phyloP scores from a whole-genome alignment of 371 early-diverging fungal species.

The Globomyces sp. region DNA sequence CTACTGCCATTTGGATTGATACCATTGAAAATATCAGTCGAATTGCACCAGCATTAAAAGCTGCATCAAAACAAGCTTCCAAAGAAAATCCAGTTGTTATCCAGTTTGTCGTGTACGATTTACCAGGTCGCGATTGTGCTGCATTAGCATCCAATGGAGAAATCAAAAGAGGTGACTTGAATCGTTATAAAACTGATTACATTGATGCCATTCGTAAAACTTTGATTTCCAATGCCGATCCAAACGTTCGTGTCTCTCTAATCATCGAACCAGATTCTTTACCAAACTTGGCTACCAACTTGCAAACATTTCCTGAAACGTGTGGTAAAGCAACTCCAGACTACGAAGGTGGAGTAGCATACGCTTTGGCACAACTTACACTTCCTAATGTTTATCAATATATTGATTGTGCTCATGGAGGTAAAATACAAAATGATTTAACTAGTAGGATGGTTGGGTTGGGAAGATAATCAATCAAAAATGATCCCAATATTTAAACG shows the following conservation, averaged over 20 bases:
- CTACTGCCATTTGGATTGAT: conserved; percentile 35
- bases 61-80: conserved; percentile 20
- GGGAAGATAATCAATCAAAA: conserved; percentile 26
- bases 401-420: conserved; percentile 38
- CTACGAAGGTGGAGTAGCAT: conserved; percentile 38
- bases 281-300: conserved; percentile 39
- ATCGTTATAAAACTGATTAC: conserved; percentile 38
- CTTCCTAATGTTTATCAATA: conserved; percentile 29
- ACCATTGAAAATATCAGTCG: conserved; percentile 23
- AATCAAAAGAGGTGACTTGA: conserved; percentile 28
- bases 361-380: conserved; percentile 31
- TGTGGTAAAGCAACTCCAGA: conserved; percentile 24
- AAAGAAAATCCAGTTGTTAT: conserved; percentile 12
- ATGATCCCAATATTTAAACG: conserved; percentile 23
- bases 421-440: too few species aligned
- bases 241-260: conserved; percentile 32
- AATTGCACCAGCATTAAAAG: neutral
- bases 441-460: conserved; percentile 36
- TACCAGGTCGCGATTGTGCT: conserved; percentile 42
- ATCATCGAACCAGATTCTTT: conserved; percentile 42
- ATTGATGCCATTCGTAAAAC: conserved; percentile 29
- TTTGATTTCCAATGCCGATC: conserved; percentile 15
- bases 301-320: neutral
- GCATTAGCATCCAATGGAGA: conserved; percentile 45
- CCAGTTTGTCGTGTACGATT: conserved; percentile 41